Conservation (phyloP, 306 rosid genomes). For the Casuarina glauca region DNA sequence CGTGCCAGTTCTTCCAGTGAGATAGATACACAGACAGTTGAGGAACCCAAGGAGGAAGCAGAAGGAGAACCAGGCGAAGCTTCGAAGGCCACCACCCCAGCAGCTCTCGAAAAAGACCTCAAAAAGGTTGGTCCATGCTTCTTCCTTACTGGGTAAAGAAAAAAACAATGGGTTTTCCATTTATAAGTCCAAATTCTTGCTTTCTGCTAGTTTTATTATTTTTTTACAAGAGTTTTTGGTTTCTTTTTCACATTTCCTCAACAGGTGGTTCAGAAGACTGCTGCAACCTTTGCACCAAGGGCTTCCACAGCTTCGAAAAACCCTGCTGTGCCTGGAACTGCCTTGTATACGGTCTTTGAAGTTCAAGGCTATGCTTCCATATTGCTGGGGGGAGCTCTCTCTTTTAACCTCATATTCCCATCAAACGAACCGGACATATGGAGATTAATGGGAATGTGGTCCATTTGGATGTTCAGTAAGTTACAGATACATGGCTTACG, state of each 20-base stretch:
- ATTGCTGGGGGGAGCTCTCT: slow-evolving; percentile 86
- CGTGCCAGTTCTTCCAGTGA: slow-evolving; percentile 64
- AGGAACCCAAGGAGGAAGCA: slow-evolving; percentile 30
- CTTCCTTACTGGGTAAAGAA: not conserved
- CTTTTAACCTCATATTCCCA: slow-evolving; percentile 88
- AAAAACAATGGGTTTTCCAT: not conserved
- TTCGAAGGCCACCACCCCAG: slow-evolving; percentile 37
- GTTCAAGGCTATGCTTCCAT: slow-evolving; percentile 90
- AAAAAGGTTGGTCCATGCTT: slow-evolving; percentile 57
- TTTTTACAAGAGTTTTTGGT: not conserved
- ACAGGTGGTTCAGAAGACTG: slow-evolving; percentile 94
- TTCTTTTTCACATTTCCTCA: slow-evolving; percentile 14
- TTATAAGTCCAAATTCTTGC: not conserved
- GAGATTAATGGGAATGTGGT: slow-evolving; percentile 99
- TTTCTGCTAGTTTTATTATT: not conserved
- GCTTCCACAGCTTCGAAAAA: slow-evolving; percentile 86
- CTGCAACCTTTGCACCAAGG: slow-evolving; percentile 98
- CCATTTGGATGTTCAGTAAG: slow-evolving; percentile 99
- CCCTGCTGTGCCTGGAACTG: slow-evolving; percentile 88
- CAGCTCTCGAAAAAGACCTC: slow-evolving; percentile 75
- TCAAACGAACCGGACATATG: slow-evolving; percentile 91
- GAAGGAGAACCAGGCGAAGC: slow-evolving; percentile 29
- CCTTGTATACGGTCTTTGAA: slow-evolving; percentile 83
- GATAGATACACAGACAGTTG: slow-evolving; percentile 39
- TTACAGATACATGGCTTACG: slow-evolving; percentile 8